These are phyloP conservation scores for Serendipita indica DNA, from an alignment of 768 basidiomycete species.

Conservation along the genomic window DNA sequence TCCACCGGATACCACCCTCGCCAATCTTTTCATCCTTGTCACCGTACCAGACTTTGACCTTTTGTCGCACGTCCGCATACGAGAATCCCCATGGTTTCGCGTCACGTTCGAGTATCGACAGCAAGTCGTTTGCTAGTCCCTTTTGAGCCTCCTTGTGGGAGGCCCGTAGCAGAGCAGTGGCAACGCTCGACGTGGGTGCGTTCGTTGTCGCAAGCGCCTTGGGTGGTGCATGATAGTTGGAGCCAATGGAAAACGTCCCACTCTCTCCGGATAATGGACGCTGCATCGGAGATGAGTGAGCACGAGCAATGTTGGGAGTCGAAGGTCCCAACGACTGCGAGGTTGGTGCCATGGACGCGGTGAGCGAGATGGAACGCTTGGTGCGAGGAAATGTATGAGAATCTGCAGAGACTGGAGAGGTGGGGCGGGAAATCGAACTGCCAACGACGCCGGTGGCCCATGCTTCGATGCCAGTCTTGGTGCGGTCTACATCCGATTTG, in stretches of 20 bases:
- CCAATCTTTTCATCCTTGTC: constrained; percentile 88
- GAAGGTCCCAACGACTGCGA: not conserved
- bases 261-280: constrained; percentile 1
- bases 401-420: not conserved
- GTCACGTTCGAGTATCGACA: constrained; percentile 85
- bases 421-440: not conserved
- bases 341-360: not conserved
- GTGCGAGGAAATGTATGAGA: constrained; percentile 6
- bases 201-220: not conserved
- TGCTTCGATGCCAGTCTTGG: not conserved
- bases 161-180: constrained; percentile 80
- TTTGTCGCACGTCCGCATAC: constrained; percentile 62
- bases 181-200: constrained; percentile 27
- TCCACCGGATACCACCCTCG: constrained; percentile 81
- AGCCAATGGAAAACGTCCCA: not conserved
- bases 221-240: not conserved
- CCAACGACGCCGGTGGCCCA: not conserved
- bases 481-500: not conserved
- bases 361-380: not conserved
- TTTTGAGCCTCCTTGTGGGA: constrained; percentile 89
- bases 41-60: constrained; percentile 81
- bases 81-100: constrained; percentile 83
- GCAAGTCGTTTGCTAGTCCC: constrained; percentile 78
- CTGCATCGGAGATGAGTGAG: not conserved
- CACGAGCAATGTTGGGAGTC: not conserved